phyloP scores from a whole-genome alignment of 495 filamentous ascomycete genomes.

The Neurospora cerealis region DNA sequence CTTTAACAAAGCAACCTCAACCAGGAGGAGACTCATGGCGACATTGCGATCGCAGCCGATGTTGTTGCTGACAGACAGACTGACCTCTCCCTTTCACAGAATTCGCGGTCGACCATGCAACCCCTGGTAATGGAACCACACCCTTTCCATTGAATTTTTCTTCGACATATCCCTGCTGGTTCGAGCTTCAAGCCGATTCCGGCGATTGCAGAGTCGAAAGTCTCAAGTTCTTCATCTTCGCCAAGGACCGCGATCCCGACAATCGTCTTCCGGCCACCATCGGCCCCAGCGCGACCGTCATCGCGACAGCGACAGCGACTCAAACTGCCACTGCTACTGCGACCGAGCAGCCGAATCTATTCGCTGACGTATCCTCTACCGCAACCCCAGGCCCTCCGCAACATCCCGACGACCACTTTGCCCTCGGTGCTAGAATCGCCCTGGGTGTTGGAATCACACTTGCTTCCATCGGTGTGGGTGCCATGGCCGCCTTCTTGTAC shows the following conservation, averaged over 20 bases:
- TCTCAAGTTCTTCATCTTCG: slow-evolving; percentile 5
- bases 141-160: slow-evolving; percentile 15
- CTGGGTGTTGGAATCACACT: slow-evolving; percentile 18
- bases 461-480: slow-evolving; percentile 10
- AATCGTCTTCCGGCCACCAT: slow-evolving; percentile 4
- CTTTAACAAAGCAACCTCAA: not conserved
- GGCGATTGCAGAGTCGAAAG: slow-evolving; percentile 14
- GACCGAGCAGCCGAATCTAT: not conserved
- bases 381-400: not conserved
- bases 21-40: not conserved
- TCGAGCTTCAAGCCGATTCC: slow-evolving; percentile 9
- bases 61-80: slow-evolving; percentile 12
- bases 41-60: not conserved
- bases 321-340: not conserved
- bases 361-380: not conserved
- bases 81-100: slow-evolving; percentile 8
- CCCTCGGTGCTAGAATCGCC: slow-evolving; percentile 17
- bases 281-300: slow-evolving; percentile 3
- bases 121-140: slow-evolving; percentile 11
- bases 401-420: slow-evolving; percentile 9
- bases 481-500: slow-evolving; percentile 21
- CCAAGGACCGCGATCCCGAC: slow-evolving; percentile 1
- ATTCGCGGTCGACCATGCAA: slow-evolving; percentile 10
- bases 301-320: not conserved
- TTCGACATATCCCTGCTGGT: slow-evolving; percentile 20